Base-by-base conservation (phyloP, 768 basidiomycete genomes). In the Multifurca ochricompacta region DNA sequence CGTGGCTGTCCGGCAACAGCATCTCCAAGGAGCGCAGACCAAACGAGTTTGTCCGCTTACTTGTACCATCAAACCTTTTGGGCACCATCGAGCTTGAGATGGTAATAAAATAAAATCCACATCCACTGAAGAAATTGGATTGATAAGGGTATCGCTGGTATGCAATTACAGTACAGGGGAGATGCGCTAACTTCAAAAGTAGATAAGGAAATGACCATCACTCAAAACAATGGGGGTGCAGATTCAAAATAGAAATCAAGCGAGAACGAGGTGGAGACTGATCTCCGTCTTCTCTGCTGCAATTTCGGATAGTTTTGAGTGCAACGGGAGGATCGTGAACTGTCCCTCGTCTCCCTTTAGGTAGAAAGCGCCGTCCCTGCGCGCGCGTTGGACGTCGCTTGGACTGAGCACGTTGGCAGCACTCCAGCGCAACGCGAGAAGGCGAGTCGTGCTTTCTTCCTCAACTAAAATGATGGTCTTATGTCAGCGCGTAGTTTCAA, bases 341-440 rank as follows among this genome's bases (percentile, higher is more conserved):
- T 19, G 11, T 23, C 4, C 3, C 0, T 14, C 11, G 34, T 9
- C 36, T n/a, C n/a, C n/a, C 37, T 11, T 31, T 30, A 31, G 14
- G 25, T 23, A 27, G 56, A 57, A 57, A 23, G 32, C 41, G 44
- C 56, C 39, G 25, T 18, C 25, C 19, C 27, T 32, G 39, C 55
- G 55, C 16, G 45, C 56, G 19, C 45, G 56, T 39, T 42, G 51
- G 6, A 10, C 28, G 1, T 41, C 19, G 2, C 31, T 39, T 6
- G 1, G 11, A 8, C 25, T 6, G 6, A 57, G 27, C 2, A 10
- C 45, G 2, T 16, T 21, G 14, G 56, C 32, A 14, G 35, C 39
- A 34, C 19, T 36, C 56, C 56, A 57, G 4, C 56, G 50, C 39
- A 57, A 31, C 16, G 50, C 56, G 7, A 11, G 32, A 11, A 57